Percentiles rank a stretch among this genome's conserved stretches.
These are phyloP conservation scores for Juncus inflexus DNA, from an alignment of 176 grass and related monocot genomes.

Conservation along the genomic window DNA sequence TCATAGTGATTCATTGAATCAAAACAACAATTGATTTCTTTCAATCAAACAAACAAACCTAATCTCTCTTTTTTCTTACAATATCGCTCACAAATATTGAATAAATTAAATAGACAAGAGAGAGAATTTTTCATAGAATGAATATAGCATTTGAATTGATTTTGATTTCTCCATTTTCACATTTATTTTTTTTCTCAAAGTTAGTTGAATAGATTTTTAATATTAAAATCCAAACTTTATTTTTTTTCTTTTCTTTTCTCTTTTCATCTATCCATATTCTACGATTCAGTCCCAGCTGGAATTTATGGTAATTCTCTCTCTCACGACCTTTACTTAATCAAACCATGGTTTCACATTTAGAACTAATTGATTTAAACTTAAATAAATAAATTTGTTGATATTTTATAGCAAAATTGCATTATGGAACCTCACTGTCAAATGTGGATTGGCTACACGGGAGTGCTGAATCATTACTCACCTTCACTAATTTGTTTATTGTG, in stretches of 20 bases:
- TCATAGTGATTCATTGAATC: too few relatives aligned
- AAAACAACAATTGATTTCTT: too few relatives aligned
- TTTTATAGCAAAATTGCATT: constrained; percentile 66
- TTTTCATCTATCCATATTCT: constrained; percentile 40
- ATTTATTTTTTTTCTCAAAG: background rate
- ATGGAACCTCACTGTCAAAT: constrained; percentile 78
- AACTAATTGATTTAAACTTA: background rate
- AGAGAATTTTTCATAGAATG: too few relatives aligned
- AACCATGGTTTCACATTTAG: background rate
- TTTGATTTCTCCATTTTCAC: constrained; percentile 1
- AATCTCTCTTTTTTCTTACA: too few relatives aligned
- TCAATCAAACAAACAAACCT: too few relatives aligned
- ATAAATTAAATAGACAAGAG: too few relatives aligned
- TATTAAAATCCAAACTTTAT: too few relatives aligned
- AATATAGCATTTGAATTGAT: background rate
- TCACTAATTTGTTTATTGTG: constrained; percentile 82
- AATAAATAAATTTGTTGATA: constrained; percentile 16
- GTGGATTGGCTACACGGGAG: constrained; percentile 73
- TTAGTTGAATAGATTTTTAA: constrained; percentile 2
- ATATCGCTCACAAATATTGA: too few relatives aligned
- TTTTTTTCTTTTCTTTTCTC: constrained; percentile 53
- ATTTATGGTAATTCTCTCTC: constrained; percentile 93
- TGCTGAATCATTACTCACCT: constrained; percentile 76
- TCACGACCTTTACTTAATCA: constrained; percentile 6
- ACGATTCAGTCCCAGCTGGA: constrained; percentile 68